Evolutionary conservation across 306 rosid genomes (phyloP).

Genomic region (Fagus crenata): DNA sequence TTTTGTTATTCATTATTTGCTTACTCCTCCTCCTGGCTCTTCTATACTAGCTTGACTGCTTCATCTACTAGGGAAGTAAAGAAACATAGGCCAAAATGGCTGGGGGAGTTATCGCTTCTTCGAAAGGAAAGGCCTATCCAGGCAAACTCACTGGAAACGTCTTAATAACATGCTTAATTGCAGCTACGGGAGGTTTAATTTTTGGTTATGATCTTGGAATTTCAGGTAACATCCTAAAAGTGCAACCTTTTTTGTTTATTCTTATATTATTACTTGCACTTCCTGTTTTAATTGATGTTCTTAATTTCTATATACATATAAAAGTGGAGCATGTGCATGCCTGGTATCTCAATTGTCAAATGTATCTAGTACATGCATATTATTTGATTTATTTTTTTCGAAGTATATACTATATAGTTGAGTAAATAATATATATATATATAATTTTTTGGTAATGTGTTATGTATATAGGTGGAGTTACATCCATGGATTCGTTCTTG

Average conservation of each 20-base stretch:
- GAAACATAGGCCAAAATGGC: slow-evolving; percentile 24
- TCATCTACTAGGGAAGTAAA: neutral
- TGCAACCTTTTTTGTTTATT: neutral
- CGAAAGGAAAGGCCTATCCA: slow-evolving; percentile 37
- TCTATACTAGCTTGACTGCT: neutral
- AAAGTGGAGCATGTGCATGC: too few species aligned
- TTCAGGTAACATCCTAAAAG: slow-evolving; percentile 51
- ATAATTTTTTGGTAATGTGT: slow-evolving; percentile 3
- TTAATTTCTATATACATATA: too few species aligned
- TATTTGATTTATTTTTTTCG: neutral
- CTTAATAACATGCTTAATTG: slow-evolving; percentile 48
- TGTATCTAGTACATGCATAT: too few species aligned
- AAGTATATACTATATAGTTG: neutral
- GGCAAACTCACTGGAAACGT: slow-evolving; percentile 62
- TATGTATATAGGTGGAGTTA: slow-evolving; percentile 64
- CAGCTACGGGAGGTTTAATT: slow-evolving; percentile 71
- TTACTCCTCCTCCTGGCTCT: too few species aligned
- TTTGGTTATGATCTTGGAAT: slow-evolving; percentile 86
- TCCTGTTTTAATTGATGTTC: too few species aligned
- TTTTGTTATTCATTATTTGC: too few species aligned
- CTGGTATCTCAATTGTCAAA: too few species aligned
- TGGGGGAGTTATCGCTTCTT: slow-evolving; percentile 18
- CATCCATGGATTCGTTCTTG: slow-evolving; percentile 71
- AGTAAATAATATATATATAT: neutral
- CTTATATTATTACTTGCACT: neutral